A percentile compares a stretch with the other conserved stretches of the same genome.
Evolutionary conservation across 2,329 filamentous ascomycete genomes (phyloP).

Genomic region (Penicillium nordicum): DNA sequence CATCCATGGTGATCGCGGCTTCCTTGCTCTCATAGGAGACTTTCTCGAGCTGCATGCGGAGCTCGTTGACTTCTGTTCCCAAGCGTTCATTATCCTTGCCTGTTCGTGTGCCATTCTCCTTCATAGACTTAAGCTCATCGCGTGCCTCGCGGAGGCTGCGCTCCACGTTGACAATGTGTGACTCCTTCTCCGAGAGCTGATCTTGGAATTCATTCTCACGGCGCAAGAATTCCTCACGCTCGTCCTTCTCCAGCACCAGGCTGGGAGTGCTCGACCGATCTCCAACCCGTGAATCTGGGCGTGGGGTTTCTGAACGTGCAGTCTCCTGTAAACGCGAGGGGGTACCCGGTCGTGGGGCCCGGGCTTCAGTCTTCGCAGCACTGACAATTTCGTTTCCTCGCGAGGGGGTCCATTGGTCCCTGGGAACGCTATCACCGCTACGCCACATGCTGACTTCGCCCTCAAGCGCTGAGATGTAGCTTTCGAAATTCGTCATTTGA

Average conservation of each 20-base stretch:
- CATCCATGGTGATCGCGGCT: constrained; percentile 95
- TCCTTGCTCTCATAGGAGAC: constrained; percentile 95
- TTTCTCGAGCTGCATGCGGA: constrained; percentile 95
- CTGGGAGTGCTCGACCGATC: constrained; percentile 86
- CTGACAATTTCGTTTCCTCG: constrained; percentile 54
- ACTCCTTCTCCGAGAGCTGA: constrained; percentile 89
- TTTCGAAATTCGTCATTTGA: constrained; percentile 84
- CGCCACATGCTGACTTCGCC: constrained; percentile 85
- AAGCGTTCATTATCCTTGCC: constrained; percentile 89
- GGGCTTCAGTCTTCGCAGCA: constrained; percentile 48
- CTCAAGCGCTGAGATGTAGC: constrained; percentile 78
- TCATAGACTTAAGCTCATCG: constrained; percentile 79
- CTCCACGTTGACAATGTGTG: constrained; percentile 72
- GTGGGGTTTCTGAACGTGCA: constrained; percentile 56
- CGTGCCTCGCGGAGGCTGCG: constrained; percentile 76
- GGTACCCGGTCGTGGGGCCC: constrained; percentile 42
- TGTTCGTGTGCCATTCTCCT: constrained; percentile 78
- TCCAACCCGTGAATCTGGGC: constrained; percentile 65
- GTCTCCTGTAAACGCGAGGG: constrained; percentile 44
- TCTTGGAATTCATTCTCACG: constrained; percentile 97
- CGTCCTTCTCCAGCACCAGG: constrained; percentile 87
- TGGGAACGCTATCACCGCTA: constrained; percentile 80
- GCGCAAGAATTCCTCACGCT: constrained; percentile 90
- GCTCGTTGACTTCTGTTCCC: constrained; percentile 79
- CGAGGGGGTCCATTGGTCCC: constrained; percentile 78